Conservation (phyloP, 257 asterid species). For the Primulina eburnea region DNA sequence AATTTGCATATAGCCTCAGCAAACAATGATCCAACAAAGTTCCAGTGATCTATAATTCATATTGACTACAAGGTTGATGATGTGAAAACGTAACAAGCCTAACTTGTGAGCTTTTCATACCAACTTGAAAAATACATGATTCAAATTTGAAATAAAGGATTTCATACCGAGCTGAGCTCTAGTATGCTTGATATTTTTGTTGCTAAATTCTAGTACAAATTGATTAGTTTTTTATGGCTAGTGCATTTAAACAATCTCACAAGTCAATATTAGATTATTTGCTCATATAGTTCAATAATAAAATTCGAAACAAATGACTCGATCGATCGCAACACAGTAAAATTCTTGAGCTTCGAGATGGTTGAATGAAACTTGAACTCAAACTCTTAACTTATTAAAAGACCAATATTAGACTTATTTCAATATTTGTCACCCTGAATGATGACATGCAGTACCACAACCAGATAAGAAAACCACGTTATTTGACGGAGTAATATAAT, state of each 20-base stretch:
- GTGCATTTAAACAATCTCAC: not conserved
- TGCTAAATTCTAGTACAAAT: not conserved
- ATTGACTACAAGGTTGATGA: not conserved
- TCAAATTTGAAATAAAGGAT: not conserved
- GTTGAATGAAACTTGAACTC: not conserved
- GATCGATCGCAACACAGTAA: not conserved
- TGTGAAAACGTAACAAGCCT: not conserved
- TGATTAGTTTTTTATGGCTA: not conserved
- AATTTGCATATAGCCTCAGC: conserved; percentile 2
- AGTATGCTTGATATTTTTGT: too few species aligned
- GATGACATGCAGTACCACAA: conserved; percentile 6
- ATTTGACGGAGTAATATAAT: conserved; percentile 20
- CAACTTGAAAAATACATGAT: not conserved
- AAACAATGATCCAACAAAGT: not conserved
- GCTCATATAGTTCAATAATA: not conserved
- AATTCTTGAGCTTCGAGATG: not conserved
- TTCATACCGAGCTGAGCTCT: not conserved
- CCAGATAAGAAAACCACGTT: conserved; percentile 1
- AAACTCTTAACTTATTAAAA: not conserved
- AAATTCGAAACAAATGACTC: not conserved
- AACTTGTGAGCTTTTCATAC: not conserved
- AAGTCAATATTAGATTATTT: too few species aligned
- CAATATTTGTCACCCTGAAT: conserved; percentile 1
- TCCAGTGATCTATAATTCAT: not conserved
- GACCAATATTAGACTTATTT: too few species aligned